Percentiles rank a stretch among this genome's conserved stretches.
phyloP scores from a whole-genome alignment of 1,284 basidiomycete species.

The Austroboletus rostrupii region DNA sequence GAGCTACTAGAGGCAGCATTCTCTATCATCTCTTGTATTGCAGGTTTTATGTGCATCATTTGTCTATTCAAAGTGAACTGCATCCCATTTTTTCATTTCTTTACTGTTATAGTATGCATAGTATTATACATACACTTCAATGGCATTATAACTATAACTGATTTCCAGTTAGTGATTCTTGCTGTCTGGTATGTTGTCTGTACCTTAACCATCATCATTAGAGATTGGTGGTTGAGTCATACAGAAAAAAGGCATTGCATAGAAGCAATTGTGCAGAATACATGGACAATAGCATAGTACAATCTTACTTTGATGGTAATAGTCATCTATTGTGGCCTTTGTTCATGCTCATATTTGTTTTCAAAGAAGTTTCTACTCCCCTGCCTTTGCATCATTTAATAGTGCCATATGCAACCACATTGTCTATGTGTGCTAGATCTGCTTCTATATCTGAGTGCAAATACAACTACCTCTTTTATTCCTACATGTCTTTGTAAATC shows the following conservation, averaged over 20 bases:
- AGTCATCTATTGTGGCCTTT: constrained; percentile 20
- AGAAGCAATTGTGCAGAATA: constrained; percentile 62
- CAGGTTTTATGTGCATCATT: constrained; percentile 94
- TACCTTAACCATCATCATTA: constrained; percentile 72
- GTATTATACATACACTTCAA: constrained; percentile 81
- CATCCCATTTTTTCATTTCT: constrained; percentile 88
- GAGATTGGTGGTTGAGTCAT: constrained; percentile 73
- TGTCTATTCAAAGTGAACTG: constrained; percentile 85
- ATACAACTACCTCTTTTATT: constrained; percentile 36
- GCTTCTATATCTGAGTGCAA: constrained; percentile 38
- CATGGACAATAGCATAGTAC: constrained; percentile 42
- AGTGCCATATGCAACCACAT: constrained; percentile 18
- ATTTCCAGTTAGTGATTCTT: constrained; percentile 74
- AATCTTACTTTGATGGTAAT: constrained; percentile 61
- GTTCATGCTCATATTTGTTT: constrained; percentile 17
- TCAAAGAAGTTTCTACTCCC: constrained; percentile 11
- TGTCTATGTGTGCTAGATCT: constrained; percentile 35
- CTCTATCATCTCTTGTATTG: constrained; percentile 94
- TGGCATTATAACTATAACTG: constrained; percentile 66
- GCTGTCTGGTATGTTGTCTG: constrained; percentile 78
- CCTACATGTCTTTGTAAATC: constrained; percentile 36
- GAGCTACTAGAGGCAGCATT: constrained; percentile 93
- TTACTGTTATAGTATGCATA: constrained; percentile 73
- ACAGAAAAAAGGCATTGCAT: constrained; percentile 41
- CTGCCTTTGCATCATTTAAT: constrained; percentile 8